Evolutionary conservation across 106 monocot genomes (phyloP), one percentile per base, ranked within the genome.

Genomic region (Agapanthus africanus): DNA sequence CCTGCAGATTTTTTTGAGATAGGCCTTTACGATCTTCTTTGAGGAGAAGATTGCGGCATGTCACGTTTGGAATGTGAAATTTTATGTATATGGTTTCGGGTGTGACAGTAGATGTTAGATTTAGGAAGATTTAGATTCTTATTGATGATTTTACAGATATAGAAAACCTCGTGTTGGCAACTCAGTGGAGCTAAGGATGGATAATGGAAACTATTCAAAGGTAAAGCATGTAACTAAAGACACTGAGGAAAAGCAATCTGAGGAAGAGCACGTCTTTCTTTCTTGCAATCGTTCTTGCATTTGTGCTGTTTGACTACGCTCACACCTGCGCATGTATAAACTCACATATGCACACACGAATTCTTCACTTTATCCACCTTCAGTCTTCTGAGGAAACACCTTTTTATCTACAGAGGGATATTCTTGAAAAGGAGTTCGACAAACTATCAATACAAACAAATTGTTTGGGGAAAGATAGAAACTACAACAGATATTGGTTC

Each of bases 401-500:
- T 63, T 19, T 40, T 71, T 13, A 13, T 32, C 21, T 33, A 59
- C 76, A 77, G 87, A 54, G 36, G 66, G 75, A 81, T 22, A 39
- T 78, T 60, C 37, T 84, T 57, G 84, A 88, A 37, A 80, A 73
- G 30, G 86, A 97, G 56, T 70, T 83, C 1, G 91, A 91, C 57
- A 88, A 89, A 70, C 65, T 82, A 68, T 86, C 77, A n/a, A 76
- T 97, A 63, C 80, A 83, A 13, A 78, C 71, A 28, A 83, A 68
- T 83, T 67, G 73, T 44, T 67, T 97, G 60, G 97, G 97, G 1
- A 88, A 79, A 77, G 97, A 97, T 71, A 80, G 87, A 82, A 66
- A 77, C 44, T 73, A 87, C 62, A 89, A 75, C 57, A 78, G 80
- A 67, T 97, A 92, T 77, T 97, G 92, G 89, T 87, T 89, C 49